Evolutionary conservation across 2,329 filamentous ascomycete species (phyloP).

Genomic region (Penicillium sp.): DNA sequence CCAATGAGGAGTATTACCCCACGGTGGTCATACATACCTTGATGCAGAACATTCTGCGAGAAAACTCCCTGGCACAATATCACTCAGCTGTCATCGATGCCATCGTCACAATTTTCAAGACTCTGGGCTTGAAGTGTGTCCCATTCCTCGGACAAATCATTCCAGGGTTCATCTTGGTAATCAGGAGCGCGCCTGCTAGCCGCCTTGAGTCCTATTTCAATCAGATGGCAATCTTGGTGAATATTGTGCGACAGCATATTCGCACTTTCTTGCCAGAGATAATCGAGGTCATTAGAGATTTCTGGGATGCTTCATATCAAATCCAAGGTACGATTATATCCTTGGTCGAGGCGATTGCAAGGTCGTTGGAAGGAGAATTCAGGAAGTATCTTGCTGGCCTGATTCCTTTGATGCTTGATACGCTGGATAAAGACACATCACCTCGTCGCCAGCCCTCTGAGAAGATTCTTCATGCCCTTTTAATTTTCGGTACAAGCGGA

Average conservation of each 20-base stretch:
- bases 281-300: slow-evolving; percentile 80
- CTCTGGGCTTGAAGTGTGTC: slow-evolving; percentile 91
- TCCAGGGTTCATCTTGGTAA: slow-evolving; percentile 87
- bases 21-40: slow-evolving; percentile 97
- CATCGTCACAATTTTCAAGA: slow-evolving; percentile 98
- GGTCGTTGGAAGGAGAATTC: slow-evolving; percentile 94
- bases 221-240: slow-evolving; percentile 86
- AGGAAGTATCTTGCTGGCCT: slow-evolving; percentile 90
- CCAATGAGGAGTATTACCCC: slow-evolving; percentile 96
- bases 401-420: slow-evolving; percentile 88
- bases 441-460: slow-evolving; percentile 78
- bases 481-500: slow-evolving; percentile 91
- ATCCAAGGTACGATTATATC: slow-evolving; percentile 89
- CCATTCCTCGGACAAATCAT: slow-evolving; percentile 92
- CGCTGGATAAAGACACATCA: slow-evolving; percentile 81
- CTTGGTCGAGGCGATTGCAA: slow-evolving; percentile 88
- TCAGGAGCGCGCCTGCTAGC: slow-evolving; percentile 72
- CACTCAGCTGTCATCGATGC: slow-evolving; percentile 94
- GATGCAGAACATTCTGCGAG: slow-evolving; percentile 80
- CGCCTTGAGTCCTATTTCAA: slow-evolving; percentile 96
- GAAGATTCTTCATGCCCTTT: slow-evolving; percentile 86
- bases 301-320: slow-evolving; percentile 77
- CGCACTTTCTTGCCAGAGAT: slow-evolving; percentile 85
- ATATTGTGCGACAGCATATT: slow-evolving; percentile 95
- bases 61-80: slow-evolving; percentile 83